phyloP scores from a whole-genome alignment of 768 basidiomycete genomes.

The Naganishia antarctica region DNA sequence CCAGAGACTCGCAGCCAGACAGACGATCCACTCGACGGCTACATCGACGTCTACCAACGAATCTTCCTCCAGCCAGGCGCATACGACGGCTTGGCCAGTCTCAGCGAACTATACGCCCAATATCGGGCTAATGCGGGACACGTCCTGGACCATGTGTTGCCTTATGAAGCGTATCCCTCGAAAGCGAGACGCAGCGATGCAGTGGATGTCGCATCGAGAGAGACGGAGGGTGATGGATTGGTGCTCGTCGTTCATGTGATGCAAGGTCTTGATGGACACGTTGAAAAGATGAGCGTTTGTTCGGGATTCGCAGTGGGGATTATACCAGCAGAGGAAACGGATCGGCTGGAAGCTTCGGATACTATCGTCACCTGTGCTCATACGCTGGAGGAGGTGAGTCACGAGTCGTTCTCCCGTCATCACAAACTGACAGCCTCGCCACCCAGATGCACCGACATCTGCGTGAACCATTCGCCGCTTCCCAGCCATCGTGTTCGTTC shows the following conservation, averaged over 20 bases:
- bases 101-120: constrained; percentile 3
- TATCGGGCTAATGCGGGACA: not conserved
- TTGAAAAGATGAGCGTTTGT: constrained; percentile 55
- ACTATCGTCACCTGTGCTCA: constrained; percentile 61
- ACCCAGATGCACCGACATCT: constrained; percentile 25
- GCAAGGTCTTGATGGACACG: constrained; percentile 44
- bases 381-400: constrained; percentile 59
- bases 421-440: not conserved
- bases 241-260: constrained; percentile 59
- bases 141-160: constrained; percentile 6
- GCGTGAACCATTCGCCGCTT: constrained; percentile 34
- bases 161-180: not conserved
- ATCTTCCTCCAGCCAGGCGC: constrained; percentile 15
- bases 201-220: not conserved
- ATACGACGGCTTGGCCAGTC: not conserved
- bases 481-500: constrained; percentile 49
- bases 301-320: constrained; percentile 58
- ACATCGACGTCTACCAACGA: constrained; percentile 16
- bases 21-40: constrained; percentile 13
- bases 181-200: not conserved
- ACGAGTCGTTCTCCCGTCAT: not conserved
- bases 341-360: constrained; percentile 30
- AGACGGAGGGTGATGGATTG: constrained; percentile 48
- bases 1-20: constrained; percentile 3
- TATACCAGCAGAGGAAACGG: constrained; percentile 32